phyloP scores from a whole-genome alignment of 768 basidiomycete genomes.

The Candolleomyces efflorescens region DNA sequence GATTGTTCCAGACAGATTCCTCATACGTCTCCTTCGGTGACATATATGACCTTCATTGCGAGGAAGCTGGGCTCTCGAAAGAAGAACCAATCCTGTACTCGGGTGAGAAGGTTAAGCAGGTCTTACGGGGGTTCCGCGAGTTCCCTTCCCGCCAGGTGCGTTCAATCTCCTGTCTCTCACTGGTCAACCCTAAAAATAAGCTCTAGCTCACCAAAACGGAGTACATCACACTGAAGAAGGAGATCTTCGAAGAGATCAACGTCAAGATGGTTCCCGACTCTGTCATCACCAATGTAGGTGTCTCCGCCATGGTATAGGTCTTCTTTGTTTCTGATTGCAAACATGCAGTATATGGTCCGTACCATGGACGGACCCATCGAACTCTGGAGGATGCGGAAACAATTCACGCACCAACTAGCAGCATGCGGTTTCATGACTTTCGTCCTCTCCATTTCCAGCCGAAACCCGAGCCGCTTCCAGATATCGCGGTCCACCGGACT shows the following conservation, averaged over 20 bases:
- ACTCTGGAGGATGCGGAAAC: conserved; percentile 96
- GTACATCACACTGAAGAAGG: conserved; percentile 69
- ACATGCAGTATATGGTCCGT: conserved; percentile 78
- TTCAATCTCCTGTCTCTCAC: background rate
- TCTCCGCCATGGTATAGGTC: background rate
- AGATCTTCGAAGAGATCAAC: conserved; percentile 84
- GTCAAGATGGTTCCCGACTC: conserved; percentile 88
- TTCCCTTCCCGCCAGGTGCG: conserved; percentile 41
- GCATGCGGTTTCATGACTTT: conserved; percentile 91
- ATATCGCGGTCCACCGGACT: conserved; percentile 86
- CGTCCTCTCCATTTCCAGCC: conserved; percentile 76
- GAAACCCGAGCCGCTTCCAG: conserved; percentile 81
- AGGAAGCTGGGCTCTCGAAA: conserved; percentile 64
- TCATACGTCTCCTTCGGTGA: conserved; percentile 91
- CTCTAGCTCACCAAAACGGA: conserved; percentile 57
- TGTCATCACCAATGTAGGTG: conserved; percentile 72
- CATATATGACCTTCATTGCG: conserved; percentile 89
- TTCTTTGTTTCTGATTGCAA: conserved; percentile 2
- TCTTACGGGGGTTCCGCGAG: conserved; percentile 57
- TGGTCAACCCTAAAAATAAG: background rate
- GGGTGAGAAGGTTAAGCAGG: conserved; percentile 78
- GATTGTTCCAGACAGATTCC: conserved; percentile 86
- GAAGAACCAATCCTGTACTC: conserved; percentile 87
- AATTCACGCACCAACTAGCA: conserved; percentile 89
- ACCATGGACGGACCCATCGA: conserved; percentile 82